Evolutionary conservation across 2,329 filamentous ascomycete genomes (phyloP).

Genomic region (Penicillium sp.): DNA sequence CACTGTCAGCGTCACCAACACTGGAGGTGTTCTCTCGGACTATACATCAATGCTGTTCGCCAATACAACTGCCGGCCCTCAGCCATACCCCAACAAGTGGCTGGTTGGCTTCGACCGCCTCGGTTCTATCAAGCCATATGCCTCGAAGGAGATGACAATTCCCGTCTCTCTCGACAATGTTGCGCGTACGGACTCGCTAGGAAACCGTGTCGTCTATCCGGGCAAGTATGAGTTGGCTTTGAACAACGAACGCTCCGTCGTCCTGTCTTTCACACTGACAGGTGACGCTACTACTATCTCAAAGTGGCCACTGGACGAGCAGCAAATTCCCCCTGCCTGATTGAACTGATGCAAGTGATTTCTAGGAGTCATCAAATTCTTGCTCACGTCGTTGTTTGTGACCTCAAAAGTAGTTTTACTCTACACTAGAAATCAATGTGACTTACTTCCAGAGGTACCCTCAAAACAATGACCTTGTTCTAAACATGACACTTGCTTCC

Average conservation of each 20-base stretch:
- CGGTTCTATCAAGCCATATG: conserved; percentile 31
- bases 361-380: too few relatives aligned
- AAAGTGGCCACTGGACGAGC: conserved; percentile 43
- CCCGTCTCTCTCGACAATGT: conserved; percentile 48
- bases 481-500: neutral
- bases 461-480: neutral
- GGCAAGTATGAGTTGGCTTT: conserved; percentile 50
- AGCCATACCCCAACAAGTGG: conserved; percentile 51
- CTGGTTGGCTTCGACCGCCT: conserved; percentile 49
- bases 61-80: conserved; percentile 47
- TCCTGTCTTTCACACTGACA: conserved; percentile 41
- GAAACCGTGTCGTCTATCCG: conserved; percentile 50
- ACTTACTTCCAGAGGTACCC: neutral
- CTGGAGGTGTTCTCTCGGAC: conserved; percentile 45
- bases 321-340: conserved; percentile 29
- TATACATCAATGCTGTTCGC: conserved; percentile 51
- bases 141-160: conserved; percentile 38
- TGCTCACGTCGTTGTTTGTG: too few relatives aligned
- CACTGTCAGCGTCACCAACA: conserved; percentile 45
- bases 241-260: conserved; percentile 48
- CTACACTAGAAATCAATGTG: neutral
- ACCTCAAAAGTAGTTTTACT: neutral
- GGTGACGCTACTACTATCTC: conserved; percentile 40
- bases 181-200: conserved; percentile 45
- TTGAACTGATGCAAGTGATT: neutral